Conservation (phyloP, 2,329 filamentous ascomycete genomes). For the Penicillium sp. region DNA sequence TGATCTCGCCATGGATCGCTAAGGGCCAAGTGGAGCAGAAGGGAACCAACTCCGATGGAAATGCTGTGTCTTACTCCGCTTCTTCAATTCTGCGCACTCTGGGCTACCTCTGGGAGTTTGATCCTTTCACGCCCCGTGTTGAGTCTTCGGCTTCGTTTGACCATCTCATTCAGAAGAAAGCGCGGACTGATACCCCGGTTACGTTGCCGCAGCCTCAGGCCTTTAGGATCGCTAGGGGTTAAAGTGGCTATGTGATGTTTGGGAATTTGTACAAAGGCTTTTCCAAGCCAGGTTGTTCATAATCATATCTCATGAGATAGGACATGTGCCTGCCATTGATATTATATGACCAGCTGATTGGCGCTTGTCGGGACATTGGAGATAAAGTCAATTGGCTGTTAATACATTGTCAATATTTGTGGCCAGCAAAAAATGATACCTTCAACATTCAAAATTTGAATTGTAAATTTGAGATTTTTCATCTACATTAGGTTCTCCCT, state of each 20-base stretch:
- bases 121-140: conserved; percentile 33
- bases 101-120: conserved; percentile 38
- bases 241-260: background rate
- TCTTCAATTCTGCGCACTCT: conserved; percentile 32
- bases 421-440: background rate
- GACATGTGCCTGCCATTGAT: too few species aligned
- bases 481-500: too few species aligned
- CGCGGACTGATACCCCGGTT: conserved; percentile 25
- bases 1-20: conserved; percentile 33
- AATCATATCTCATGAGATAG: too few species aligned
- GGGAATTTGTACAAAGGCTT: background rate
- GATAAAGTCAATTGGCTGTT: background rate
- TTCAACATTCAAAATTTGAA: background rate
- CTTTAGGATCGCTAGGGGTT: conserved; percentile 12
- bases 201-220: conserved; percentile 20
- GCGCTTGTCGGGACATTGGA: background rate
- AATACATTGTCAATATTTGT: background rate
- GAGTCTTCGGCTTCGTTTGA: conserved; percentile 30
- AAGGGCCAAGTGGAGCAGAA: conserved; percentile 35
- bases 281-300: background rate
- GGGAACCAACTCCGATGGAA: conserved; percentile 23
- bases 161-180: conserved; percentile 24
- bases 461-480: background rate
- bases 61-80: conserved; percentile 30
- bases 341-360: background rate